Conservation (phyloP, 345 rosid genomes). For the Gossypium mustelinum region DNA sequence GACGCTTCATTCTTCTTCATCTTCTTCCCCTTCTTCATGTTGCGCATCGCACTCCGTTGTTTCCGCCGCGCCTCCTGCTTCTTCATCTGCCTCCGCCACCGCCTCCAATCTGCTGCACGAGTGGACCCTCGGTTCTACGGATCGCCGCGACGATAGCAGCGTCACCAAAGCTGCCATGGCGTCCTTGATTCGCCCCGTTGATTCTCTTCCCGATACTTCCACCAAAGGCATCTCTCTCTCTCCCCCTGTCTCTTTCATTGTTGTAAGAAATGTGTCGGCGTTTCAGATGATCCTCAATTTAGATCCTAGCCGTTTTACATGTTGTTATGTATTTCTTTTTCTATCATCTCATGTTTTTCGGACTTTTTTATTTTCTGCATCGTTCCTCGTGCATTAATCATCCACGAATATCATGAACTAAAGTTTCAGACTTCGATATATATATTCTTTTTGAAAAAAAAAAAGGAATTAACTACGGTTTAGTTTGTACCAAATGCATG, state of each 20-base stretch:
- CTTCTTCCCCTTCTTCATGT: slow-evolving; percentile 11
- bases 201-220: slow-evolving; percentile 55
- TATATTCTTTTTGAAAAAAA: background rate
- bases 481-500: slow-evolving; percentile 2
- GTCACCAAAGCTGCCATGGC: slow-evolving; percentile 33
- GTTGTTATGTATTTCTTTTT: background rate
- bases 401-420: background rate
- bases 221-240: slow-evolving; percentile 44
- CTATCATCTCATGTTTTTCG: background rate
- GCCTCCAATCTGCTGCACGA: slow-evolving; percentile 30
- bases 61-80: slow-evolving; percentile 31
- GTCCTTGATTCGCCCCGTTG: slow-evolving; percentile 59
- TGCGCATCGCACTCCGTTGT: slow-evolving; percentile 22
- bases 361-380: slow-evolving; percentile 2
- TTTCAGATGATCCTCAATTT: slow-evolving; percentile 3
- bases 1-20: slow-evolving; percentile 43
- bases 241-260: background rate
- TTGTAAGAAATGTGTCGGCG: background rate
- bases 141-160: slow-evolving; percentile 34
- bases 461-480: background rate
- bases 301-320: slow-evolving; percentile 11
- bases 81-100: slow-evolving; percentile 16
- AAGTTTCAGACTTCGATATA: background rate
- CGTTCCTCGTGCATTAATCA: background rate
- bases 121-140: slow-evolving; percentile 32